Conservation (phyloP, 2,329 filamentous ascomycete genomes). For the Coniochaeta hoffmannii region DNA sequence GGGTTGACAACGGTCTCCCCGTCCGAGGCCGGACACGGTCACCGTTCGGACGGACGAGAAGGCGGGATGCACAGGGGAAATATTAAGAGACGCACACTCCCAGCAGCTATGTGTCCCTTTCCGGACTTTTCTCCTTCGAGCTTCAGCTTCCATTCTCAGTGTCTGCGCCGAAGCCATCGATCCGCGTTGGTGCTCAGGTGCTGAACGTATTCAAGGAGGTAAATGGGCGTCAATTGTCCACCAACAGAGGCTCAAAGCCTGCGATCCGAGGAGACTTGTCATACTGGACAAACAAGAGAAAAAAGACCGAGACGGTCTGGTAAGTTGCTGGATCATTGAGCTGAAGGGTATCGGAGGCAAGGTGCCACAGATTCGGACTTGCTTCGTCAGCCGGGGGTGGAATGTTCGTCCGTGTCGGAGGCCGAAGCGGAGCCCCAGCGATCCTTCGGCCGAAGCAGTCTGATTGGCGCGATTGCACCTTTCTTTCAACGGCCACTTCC, state of each 20-base stretch:
- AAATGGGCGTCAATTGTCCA: neutral
- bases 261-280: neutral
- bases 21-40: neutral
- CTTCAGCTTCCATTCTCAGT: conserved; percentile 11
- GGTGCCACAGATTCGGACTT: neutral
- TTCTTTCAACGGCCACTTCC: too few relatives aligned
- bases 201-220: neutral
- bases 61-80: neutral
- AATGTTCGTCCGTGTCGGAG: neutral
- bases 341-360: neutral
- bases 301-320: neutral
- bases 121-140: conserved; percentile 34
- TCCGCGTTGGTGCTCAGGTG: neutral
- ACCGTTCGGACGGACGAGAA: neutral
- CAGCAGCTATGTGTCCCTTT: conserved; percentile 50
- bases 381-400: neutral
- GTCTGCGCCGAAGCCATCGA: conserved; percentile 4
- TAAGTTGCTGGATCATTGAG: too few relatives aligned
- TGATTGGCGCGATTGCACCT: neutral
- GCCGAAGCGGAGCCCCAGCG: neutral
- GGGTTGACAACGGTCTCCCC: neutral
- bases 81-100: conserved; percentile 34
- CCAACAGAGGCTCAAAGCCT: neutral
- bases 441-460: neutral
- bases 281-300: neutral